These are phyloP conservation scores for Aspergillus campestris DNA, from an alignment of 495 filamentous ascomycete species.

Conservation along the genomic window DNA sequence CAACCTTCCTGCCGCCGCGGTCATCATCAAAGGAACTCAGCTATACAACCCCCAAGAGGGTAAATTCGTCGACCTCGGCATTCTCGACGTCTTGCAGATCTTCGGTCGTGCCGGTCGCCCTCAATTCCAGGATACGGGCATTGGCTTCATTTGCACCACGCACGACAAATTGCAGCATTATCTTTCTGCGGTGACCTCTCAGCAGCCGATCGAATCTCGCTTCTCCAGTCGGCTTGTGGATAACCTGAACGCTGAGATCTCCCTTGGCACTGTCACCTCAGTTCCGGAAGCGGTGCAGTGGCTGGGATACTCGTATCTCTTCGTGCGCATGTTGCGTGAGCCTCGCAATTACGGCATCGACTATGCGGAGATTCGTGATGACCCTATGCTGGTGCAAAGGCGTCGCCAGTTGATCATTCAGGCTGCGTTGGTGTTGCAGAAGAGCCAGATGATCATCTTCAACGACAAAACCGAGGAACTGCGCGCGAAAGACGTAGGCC, in stretches of 20 bases:
- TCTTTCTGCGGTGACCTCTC: slow-evolving; percentile 83
- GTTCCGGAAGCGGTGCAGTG: slow-evolving; percentile 91
- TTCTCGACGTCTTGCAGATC: slow-evolving; percentile 95
- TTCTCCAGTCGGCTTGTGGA: slow-evolving; percentile 89
- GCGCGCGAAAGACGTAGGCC: slow-evolving; percentile 83
- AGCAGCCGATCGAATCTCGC: slow-evolving; percentile 90
- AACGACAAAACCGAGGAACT: slow-evolving; percentile 89
- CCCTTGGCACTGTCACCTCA: slow-evolving; percentile 89
- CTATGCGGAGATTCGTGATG: slow-evolving; percentile 80
- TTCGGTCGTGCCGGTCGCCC: slow-evolving; percentile 97
- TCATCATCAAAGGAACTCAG: slow-evolving; percentile 96
- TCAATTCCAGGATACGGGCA: slow-evolving; percentile 92
- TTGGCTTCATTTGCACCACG: slow-evolving; percentile 94
- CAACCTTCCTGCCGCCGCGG: slow-evolving; percentile 93
- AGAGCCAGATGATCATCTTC: slow-evolving; percentile 98
- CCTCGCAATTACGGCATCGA: slow-evolving; percentile 94
- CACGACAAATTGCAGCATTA: slow-evolving; percentile 91
- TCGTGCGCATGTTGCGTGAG: slow-evolving; percentile 89
- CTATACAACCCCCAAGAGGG: slow-evolving; percentile 93
- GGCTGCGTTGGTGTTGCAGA: slow-evolving; percentile 74
- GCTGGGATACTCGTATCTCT: slow-evolving; percentile 96
- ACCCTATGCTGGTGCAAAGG: slow-evolving; percentile 74
- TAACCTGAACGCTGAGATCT: slow-evolving; percentile 93
- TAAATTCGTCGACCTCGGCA: slow-evolving; percentile 93
- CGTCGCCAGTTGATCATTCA: slow-evolving; percentile 76